Conservation (phyloP, 2,329 filamentous ascomycete species). For the Aspergillus tubingensis region DNA sequence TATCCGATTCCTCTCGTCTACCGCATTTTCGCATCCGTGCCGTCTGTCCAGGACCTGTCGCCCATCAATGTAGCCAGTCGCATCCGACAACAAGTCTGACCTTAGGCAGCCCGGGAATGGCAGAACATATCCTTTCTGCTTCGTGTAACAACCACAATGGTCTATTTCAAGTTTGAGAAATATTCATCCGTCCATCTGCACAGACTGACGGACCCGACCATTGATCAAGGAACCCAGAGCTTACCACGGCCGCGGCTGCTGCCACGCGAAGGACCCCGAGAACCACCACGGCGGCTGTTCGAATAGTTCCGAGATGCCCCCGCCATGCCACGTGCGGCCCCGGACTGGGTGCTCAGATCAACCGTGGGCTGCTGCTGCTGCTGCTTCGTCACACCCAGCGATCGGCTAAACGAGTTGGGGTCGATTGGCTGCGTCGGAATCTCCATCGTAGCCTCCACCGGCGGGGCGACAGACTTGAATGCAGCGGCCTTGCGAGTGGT, state of each 20-base stretch:
- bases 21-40: slow-evolving; percentile 17
- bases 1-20: slow-evolving; percentile 20
- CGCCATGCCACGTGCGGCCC: slow-evolving; percentile 36
- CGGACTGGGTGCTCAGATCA: slow-evolving; percentile 37
- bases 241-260: slow-evolving; percentile 44
- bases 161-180: slow-evolving; percentile 22
- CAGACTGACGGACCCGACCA: slow-evolving; percentile 17
- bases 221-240: slow-evolving; percentile 48
- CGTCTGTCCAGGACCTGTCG: slow-evolving; percentile 19
- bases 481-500: slow-evolving; percentile 34
- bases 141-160: slow-evolving; percentile 24
- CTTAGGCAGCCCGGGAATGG: slow-evolving; percentile 20
- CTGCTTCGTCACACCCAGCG: slow-evolving; percentile 35
- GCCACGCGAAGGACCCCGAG: slow-evolving; percentile 39
- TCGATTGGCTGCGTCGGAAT: slow-evolving; percentile 51
- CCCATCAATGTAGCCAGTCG: slow-evolving; percentile 22
- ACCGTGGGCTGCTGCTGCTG: slow-evolving; percentile 23
- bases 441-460: slow-evolving; percentile 39
- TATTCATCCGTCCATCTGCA: slow-evolving; percentile 24
- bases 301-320: slow-evolving; percentile 36
- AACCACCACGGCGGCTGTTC: slow-evolving; percentile 36
- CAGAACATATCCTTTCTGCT: slow-evolving; percentile 20
- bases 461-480: slow-evolving; percentile 25
- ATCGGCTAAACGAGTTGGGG: slow-evolving; percentile 51
- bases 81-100: slow-evolving; percentile 20